Percentiles rank a stretch among this genome's conserved stretches.
phyloP scores from a whole-genome alignment of 306 rosid species.

The Rosa rugosa region DNA sequence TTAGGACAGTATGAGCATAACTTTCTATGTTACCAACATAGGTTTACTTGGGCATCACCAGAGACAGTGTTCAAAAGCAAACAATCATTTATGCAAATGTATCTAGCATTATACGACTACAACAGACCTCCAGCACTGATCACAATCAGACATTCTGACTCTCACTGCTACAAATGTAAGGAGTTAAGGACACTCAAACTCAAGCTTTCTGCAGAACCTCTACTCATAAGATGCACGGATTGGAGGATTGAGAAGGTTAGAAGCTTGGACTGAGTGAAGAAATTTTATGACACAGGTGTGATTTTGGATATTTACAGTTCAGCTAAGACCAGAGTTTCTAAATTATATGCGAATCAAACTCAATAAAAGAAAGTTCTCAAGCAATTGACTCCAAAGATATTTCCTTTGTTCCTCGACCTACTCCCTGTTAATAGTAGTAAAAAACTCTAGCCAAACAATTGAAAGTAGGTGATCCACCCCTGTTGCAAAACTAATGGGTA shows the following conservation, averaged over 20 bases:
- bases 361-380: neutral
- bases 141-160: neutral
- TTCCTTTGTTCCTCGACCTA: neutral
- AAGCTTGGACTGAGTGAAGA: no score
- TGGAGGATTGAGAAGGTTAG: no score
- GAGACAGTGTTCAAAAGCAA: neutral
- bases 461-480: neutral
- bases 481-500: neutral
- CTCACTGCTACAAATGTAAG: neutral
- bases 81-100: neutral
- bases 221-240: no score
- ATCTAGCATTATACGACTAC: neutral
- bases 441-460: constrained; percentile 1
- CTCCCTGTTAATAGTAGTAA: neutral
- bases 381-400: neutral
- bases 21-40: neutral
- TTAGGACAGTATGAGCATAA: constrained; percentile 5
- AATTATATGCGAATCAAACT: neutral
- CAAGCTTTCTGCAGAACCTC: no score
- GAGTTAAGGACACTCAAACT: no score
- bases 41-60: neutral
- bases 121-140: neutral
- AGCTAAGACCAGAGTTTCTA: neutral
- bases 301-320: neutral
- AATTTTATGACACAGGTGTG: neutral